These are phyloP conservation scores for Knufia fluminis DNA, from an alignment of 2,329 filamentous ascomycete species.

Conservation along the genomic window DNA sequence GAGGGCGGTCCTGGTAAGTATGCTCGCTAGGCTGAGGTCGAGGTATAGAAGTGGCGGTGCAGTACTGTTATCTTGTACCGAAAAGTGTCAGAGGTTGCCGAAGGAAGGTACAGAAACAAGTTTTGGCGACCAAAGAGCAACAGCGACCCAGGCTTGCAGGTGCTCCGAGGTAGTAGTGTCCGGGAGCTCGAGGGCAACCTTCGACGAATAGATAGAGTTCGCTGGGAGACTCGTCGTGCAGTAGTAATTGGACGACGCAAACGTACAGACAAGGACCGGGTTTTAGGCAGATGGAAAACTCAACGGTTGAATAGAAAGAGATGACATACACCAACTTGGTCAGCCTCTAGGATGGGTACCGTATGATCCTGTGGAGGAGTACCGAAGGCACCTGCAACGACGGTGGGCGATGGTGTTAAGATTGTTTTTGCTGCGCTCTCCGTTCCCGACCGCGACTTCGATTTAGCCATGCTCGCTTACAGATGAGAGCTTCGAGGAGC, in stretches of 20 bases:
- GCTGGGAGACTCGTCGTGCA: not conserved
- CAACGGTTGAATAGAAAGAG: slow-evolving; percentile 13
- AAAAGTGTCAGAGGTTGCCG: slow-evolving; percentile 4
- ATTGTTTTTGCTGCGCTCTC: slow-evolving; percentile 1
- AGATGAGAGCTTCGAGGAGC: not conserved
- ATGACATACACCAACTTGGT: slow-evolving; percentile 16
- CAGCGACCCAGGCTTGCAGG: slow-evolving; percentile 16
- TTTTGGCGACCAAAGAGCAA: slow-evolving; percentile 20
- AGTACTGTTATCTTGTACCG: slow-evolving; percentile 7
- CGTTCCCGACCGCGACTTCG: not conserved
- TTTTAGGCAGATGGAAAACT: slow-evolving; percentile 14
- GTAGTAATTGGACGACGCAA: not conserved
- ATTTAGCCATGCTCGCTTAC: slow-evolving; percentile 1
- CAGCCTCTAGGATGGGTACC: slow-evolving; percentile 13
- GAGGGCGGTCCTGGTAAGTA: slow-evolving; percentile 4
- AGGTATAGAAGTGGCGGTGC: slow-evolving; percentile 23
- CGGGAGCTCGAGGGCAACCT: not conserved
- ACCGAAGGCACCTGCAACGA: not conserved
- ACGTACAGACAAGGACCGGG: slow-evolving; percentile 9
- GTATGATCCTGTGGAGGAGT: not conserved
- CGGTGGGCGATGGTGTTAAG: not conserved
- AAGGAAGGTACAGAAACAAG: slow-evolving; percentile 14
- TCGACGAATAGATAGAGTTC: not conserved
- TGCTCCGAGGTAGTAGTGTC: slow-evolving; percentile 10
- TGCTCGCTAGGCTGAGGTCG: not conserved